Base-by-base conservation (phyloP, 2,329 filamentous ascomycete species). In the Cephalotrichum gorgonifer region DNA sequence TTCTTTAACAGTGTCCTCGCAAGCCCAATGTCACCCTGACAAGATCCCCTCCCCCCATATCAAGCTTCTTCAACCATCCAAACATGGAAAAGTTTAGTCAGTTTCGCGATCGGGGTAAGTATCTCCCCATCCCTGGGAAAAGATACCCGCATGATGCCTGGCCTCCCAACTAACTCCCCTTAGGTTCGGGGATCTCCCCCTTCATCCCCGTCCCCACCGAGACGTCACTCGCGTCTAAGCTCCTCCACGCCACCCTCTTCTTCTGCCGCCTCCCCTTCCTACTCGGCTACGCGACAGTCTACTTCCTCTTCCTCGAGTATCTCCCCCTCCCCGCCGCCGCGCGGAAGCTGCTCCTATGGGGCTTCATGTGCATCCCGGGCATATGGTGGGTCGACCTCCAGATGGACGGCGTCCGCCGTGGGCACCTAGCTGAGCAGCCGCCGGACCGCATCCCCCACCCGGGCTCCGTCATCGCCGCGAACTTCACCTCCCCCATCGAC, bases 311-410 rank as follows among this genome's bases (percentile, higher is more conserved):
- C 52, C 75, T 97, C 48, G 87, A 91, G 69, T 86, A 84, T 76
- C 77, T 95, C 14, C 89, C 89, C 0, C 62, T 80, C 20, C 76
- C 76, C 14, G 66, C 70, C 28, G 64, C 74, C 51, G 60, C 82
- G 41, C 88, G 88, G 60, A 97, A 97, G 68, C 80, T 86, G 12
- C 80, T 88, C 44, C 70, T 97, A 48, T 97, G 93, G 91, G 78
- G 81, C 52, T 78, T 97, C 55, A 78, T 98, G 57, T 85, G 82
- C 33, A 85, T 95, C 51, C 88, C 90, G 0, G 91, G 93, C 26
- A 87, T 98, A 51, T 97, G 90, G 89, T 97, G 91, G 91, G 84
- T 96, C 50, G 93, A 98, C 66, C 73, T 98, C n/a, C 91, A 96
- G 65, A 88, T 98, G 55, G 93, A 98, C 64, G 91, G 91, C 51